Evolutionary conservation across 345 rosid species (phyloP).

Genomic region (Microcos paniculata): DNA sequence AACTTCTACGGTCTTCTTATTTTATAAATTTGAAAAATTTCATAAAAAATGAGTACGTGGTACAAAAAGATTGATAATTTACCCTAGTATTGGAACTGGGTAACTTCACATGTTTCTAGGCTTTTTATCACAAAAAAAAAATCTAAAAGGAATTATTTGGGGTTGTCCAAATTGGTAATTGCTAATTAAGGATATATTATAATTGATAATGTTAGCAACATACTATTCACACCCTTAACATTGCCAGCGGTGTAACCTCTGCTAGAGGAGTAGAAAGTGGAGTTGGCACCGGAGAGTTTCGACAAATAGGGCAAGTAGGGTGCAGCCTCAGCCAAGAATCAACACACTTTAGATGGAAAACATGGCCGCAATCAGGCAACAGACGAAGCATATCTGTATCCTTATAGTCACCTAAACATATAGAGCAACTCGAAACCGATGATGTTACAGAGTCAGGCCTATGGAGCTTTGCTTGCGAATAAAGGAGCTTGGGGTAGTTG

Average conservation of each 20-base stretch:
- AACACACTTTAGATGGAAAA: slow-evolving; percentile 22
- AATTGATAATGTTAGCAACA: no score
- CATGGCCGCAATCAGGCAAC: slow-evolving; percentile 20
- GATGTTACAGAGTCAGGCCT: neutral
- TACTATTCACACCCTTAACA: neutral
- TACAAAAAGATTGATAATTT: no score
- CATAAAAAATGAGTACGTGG: no score
- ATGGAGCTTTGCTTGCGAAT: slow-evolving; percentile 4
- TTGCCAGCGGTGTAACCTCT: neutral
- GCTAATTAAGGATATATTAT: no score
- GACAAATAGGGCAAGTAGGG: slow-evolving; percentile 26
- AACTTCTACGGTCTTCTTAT: no score
- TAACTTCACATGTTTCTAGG: no score
- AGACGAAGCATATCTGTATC: slow-evolving; percentile 9
- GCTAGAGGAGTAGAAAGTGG: neutral
- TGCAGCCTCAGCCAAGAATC: slow-evolving; percentile 25
- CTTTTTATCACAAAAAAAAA: no score
- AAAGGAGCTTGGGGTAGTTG: neutral
- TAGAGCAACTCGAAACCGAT: neutral
- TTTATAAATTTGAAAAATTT: no score
- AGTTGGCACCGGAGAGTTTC: slow-evolving; percentile 15
- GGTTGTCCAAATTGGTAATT: no score
- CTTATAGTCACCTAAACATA: slow-evolving; percentile 21
- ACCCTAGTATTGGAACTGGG: no score
- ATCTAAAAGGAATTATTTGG: no score